A percentile compares a stretch with the other conserved stretches of the same genome.
Evolutionary conservation across 176 grass and related monocot genomes (phyloP).

Genomic region (Saccharum officinarum): DNA sequence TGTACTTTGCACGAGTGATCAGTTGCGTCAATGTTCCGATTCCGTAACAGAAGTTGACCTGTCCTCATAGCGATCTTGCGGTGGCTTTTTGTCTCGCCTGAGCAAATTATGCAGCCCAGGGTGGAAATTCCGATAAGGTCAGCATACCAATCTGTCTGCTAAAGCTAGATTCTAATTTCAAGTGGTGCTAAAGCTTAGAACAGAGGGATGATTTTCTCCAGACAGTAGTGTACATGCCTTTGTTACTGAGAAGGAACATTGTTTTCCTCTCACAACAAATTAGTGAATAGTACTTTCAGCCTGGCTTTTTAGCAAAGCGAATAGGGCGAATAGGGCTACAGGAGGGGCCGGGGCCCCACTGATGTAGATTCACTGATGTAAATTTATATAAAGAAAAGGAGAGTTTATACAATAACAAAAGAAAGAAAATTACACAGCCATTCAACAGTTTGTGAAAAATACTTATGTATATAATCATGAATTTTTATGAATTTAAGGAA

Average conservation of each 20-base stretch:
- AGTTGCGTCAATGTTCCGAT: not conserved
- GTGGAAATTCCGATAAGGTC: conserved; percentile 29
- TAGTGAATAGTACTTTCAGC: too few relatives aligned
- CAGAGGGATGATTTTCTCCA: not conserved
- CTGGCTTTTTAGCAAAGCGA: too few relatives aligned
- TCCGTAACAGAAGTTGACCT: conserved; percentile 7
- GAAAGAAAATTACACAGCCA: not conserved
- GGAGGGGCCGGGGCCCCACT: too few relatives aligned
- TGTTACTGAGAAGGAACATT: not conserved
- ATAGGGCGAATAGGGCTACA: not conserved
- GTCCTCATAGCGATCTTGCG: not conserved
- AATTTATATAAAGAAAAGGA: not conserved
- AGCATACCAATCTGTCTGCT: not conserved
- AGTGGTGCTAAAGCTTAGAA: conserved; percentile 9
- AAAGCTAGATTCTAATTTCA: conserved; percentile 15
- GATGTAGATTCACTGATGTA: not conserved
- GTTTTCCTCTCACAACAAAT: not conserved
- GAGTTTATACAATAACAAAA: not conserved
- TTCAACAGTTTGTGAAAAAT: not conserved
- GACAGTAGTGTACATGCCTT: conserved; percentile 16
- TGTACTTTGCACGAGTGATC: not conserved
- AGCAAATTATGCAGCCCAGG: not conserved
- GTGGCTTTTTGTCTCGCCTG: not conserved
- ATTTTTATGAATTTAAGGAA: not conserved
- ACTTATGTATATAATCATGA: not conserved